These are phyloP conservation scores for Eucalyptus microcorys DNA, from an alignment of 345 rosid genomes.

Conservation along the genomic window DNA sequence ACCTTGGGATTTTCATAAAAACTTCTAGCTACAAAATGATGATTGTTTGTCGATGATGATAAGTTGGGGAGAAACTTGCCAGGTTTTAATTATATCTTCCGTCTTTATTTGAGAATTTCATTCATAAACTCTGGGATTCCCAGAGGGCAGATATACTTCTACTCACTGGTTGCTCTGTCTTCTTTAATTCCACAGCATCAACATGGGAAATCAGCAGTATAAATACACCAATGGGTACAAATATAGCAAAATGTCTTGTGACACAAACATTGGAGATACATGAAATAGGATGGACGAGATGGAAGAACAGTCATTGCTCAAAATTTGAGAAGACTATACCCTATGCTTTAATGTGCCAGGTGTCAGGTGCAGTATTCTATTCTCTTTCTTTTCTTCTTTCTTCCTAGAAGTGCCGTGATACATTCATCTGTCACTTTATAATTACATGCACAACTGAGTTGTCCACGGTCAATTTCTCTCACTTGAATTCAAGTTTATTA, in stretches of 20 bases:
- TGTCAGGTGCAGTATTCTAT: slow-evolving; percentile 34
- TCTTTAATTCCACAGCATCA: slow-evolving; percentile 46
- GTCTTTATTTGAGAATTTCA: not conserved
- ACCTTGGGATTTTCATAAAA: not conserved
- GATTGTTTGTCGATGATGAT: not conserved
- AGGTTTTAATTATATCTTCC: not conserved
- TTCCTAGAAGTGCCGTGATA: not conserved
- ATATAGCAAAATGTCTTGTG: slow-evolving; percentile 52
- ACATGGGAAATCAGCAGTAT: slow-evolving; percentile 86
- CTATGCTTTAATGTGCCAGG: slow-evolving; percentile 73
- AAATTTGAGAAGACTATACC: slow-evolving; percentile 83
- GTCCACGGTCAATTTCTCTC: not conserved
- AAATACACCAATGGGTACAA: slow-evolving; percentile 47
- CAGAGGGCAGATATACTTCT: not conserved
- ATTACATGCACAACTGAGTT: not conserved
- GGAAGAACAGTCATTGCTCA: slow-evolving; percentile 65
- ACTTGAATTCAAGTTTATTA: not conserved
- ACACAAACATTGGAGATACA: slow-evolving; percentile 82
- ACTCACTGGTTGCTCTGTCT: not conserved
- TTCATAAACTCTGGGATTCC: not conserved
- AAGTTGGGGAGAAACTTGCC: not conserved
- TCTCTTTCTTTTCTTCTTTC: not conserved
- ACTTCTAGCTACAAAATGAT: not conserved
- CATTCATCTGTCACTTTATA: not conserved
- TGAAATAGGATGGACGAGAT: slow-evolving; percentile 55